Percentiles rank a stretch among this genome's conserved stretches.
Conservation (phyloP, 176 grass and related monocot species). For the Typha latifolia region DNA sequence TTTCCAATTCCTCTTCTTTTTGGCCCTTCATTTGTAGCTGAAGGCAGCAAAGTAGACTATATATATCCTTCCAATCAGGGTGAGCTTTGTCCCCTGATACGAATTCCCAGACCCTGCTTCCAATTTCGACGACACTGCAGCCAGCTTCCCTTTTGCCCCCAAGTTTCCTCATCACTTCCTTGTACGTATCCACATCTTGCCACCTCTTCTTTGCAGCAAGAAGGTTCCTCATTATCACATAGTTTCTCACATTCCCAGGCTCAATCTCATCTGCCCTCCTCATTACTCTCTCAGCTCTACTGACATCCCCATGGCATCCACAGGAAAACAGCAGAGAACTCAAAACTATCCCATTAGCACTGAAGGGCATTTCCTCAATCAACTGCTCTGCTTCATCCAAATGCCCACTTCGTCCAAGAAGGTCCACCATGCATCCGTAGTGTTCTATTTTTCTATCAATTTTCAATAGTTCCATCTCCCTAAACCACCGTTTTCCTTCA, state of each 20-base stretch:
- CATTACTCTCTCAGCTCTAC: slow-evolving; percentile 20
- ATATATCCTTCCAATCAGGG: slow-evolving; percentile 2
- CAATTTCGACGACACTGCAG: slow-evolving; percentile 18
- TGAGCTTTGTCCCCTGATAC: slow-evolving; percentile 15
- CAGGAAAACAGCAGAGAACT: slow-evolving; percentile 23
- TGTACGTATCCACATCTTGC: slow-evolving; percentile 15
- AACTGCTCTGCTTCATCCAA: slow-evolving; percentile 21
- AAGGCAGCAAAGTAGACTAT: background rate
- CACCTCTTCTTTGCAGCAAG: slow-evolving; percentile 13
- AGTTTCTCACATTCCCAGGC: slow-evolving; percentile 19
- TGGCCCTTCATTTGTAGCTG: slow-evolving; percentile 2
- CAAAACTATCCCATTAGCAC: slow-evolving; percentile 16
- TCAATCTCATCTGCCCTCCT: slow-evolving; percentile 7
- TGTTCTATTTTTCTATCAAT: slow-evolving; percentile 11
- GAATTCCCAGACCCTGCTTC: slow-evolving; percentile 16
- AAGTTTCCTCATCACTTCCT: slow-evolving; percentile 3
- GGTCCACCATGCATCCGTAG: slow-evolving; percentile 27
- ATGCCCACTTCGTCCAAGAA: slow-evolving; percentile 16
- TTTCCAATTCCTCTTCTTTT: background rate
- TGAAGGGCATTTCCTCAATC: slow-evolving; percentile 15
- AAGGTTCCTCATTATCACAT: slow-evolving; percentile 25
- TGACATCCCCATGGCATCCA: slow-evolving; percentile 9
- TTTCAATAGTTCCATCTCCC: slow-evolving; percentile 15
- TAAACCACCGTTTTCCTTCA: slow-evolving; percentile 16
- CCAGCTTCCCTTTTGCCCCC: slow-evolving; percentile 24